Conservation (phyloP, 306 rosid species). For the Quercus parvula region DNA sequence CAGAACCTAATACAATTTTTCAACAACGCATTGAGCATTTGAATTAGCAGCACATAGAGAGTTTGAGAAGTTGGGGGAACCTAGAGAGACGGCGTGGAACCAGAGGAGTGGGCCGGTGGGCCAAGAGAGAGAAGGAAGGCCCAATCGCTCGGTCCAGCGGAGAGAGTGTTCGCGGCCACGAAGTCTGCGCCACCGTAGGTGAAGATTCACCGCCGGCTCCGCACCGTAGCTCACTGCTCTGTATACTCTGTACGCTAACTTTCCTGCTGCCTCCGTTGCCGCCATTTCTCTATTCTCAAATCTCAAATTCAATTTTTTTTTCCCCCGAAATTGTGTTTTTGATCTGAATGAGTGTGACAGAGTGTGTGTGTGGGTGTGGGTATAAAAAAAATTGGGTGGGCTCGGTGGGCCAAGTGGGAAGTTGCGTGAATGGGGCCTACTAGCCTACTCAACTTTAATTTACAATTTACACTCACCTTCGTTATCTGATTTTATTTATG, state of each 20-base stretch:
- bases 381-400: background rate
- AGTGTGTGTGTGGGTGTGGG: background rate
- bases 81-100: constrained; percentile 94
- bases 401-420: background rate
- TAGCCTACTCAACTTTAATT: no score
- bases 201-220: constrained; percentile 61
- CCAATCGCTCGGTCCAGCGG: constrained; percentile 87
- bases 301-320: no score
- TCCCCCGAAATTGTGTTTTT: background rate
- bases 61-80: constrained; percentile 9
- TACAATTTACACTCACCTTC: no score
- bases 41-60: no score
- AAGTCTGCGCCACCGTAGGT: constrained; percentile 59
- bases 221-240: constrained; percentile 59
- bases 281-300: constrained; percentile 19
- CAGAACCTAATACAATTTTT: no score
- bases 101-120: constrained; percentile 70
- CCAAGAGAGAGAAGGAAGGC: constrained; percentile 61
- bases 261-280: constrained; percentile 47
- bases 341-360: background rate
- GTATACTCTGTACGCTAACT: constrained; percentile 54
- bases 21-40: no score
- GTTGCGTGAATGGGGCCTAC: background rate
- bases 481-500: no score
- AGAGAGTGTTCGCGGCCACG: constrained; percentile 60